A percentile compares a stretch with the other conserved stretches of the same genome.
These are phyloP conservation scores for Teunomyces barrocoloradensis DNA, from an alignment of 805 yeast species.

Conservation along the genomic window DNA sequence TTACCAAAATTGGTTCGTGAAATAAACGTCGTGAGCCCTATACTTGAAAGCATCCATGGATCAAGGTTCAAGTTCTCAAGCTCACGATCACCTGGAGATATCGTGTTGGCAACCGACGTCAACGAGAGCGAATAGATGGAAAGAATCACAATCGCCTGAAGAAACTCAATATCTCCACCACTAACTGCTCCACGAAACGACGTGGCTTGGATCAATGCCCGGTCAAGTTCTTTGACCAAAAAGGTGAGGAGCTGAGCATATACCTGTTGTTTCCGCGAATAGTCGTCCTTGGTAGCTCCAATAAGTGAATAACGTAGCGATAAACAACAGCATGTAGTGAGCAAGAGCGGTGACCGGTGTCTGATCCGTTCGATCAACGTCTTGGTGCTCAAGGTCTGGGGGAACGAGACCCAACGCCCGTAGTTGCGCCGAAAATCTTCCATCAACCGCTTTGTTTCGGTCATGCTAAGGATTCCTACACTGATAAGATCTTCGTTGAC, in stretches of 20 bases:
- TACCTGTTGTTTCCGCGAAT: conserved; percentile 23
- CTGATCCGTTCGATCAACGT: conserved; percentile 49
- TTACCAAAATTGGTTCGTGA: conserved; percentile 49
- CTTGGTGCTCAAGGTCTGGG: conserved; percentile 48
- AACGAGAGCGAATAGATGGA: conserved; percentile 65
- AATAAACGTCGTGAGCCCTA: conserved; percentile 62
- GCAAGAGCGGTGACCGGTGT: conserved; percentile 55
- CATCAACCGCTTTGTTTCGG: conserved; percentile 50
- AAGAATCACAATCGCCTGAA: conserved; percentile 65
- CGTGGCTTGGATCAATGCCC: conserved; percentile 36
- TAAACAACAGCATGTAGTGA: conserved; percentile 64
- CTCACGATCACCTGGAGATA: conserved; percentile 5
- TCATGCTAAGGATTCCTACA: conserved; percentile 45
- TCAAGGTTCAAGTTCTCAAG: conserved; percentile 51
- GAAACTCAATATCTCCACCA: conserved; percentile 48
- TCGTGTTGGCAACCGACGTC: conserved; percentile 37
- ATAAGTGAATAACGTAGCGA: conserved; percentile 50
- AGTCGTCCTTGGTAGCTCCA: conserved; percentile 10
- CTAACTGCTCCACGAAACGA: conserved; percentile 14
- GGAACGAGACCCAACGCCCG: conserved; percentile 78
- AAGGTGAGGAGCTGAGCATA: conserved; percentile 44
- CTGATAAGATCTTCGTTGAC: conserved; percentile 47
- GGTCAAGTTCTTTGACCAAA: conserved; percentile 49
- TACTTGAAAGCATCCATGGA: conserved; percentile 66
- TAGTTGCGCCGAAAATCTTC: conserved; percentile 62